Percentiles rank a stretch among this genome's conserved stretches.
phyloP scores from a whole-genome alignment of 768 basidiomycete species.

The Collybia nuda region DNA sequence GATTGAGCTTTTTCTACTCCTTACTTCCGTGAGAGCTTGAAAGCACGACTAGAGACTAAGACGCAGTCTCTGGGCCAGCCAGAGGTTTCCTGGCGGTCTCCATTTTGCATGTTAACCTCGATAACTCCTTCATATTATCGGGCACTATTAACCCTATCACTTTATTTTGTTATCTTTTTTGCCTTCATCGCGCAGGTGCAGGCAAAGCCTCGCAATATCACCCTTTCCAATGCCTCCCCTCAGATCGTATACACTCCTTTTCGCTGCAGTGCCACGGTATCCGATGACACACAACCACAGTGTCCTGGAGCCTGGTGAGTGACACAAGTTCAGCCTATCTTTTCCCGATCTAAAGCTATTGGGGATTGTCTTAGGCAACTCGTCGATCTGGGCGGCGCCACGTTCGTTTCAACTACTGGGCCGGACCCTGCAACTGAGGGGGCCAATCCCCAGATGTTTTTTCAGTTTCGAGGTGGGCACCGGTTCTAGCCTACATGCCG shows the following conservation, averaged over 20 bases:
- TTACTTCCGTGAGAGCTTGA: too few species aligned
- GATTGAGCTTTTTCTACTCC: too few species aligned
- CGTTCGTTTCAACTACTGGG: conserved; percentile 39
- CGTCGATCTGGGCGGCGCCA: conserved; percentile 14
- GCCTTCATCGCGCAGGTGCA: conserved; percentile 8
- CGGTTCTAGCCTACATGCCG: neutral
- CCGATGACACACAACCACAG: conserved; percentile 21
- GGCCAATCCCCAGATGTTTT: conserved; percentile 57
- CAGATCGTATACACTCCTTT: conserved; percentile 50
- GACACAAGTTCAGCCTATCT: neutral
- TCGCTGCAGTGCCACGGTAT: conserved; percentile 30
- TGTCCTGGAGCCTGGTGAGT: conserved; percentile 48
- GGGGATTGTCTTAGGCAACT: conserved; percentile 9
- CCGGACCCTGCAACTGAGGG: conserved; percentile 38
- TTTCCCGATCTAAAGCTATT: neutral
- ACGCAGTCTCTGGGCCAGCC: too few species aligned
- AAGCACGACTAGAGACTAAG: too few species aligned
- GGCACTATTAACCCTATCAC: too few species aligned
- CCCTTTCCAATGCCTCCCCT: conserved; percentile 34
- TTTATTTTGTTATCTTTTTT: conserved; percentile 5
- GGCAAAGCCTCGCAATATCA: conserved; percentile 29
- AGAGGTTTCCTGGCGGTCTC: too few species aligned
- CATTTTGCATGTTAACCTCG: too few species aligned
- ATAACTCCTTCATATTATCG: too few species aligned
- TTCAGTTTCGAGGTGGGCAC: conserved; percentile 50